phyloP scores from a whole-genome alignment of 768 basidiomycete species.

The Hirschioporus abietinus region DNA sequence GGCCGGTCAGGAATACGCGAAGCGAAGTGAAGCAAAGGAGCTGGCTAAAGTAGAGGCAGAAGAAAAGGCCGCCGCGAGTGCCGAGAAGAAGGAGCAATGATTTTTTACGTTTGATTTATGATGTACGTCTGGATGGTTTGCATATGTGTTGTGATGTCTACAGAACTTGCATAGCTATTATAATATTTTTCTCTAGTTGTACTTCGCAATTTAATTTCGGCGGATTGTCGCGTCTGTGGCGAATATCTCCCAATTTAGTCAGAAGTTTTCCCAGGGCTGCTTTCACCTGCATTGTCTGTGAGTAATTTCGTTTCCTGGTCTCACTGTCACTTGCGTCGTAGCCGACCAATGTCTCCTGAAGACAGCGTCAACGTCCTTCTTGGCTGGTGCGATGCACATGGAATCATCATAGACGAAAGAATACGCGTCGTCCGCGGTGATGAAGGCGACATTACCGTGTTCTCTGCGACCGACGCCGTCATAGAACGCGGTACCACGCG shows the following conservation, averaged over 20 bases:
- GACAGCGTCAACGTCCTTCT: slow-evolving; percentile 5
- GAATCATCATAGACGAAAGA: slow-evolving; percentile 3
- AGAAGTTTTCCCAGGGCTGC: slow-evolving; percentile 1
- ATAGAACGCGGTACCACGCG: slow-evolving; percentile 3
- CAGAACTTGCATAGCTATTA: slow-evolving; percentile 16
- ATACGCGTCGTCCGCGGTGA: slow-evolving; percentile 5
- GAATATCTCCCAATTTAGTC: slow-evolving; percentile 1
- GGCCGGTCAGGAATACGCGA: slow-evolving; percentile 84
- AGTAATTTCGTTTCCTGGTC: background rate
- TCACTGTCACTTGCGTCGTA: slow-evolving; percentile 4
- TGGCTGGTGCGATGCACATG: slow-evolving; percentile 3
- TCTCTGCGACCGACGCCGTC: background rate
- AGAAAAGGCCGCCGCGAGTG: slow-evolving; percentile 11
- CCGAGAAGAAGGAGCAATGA: slow-evolving; percentile 13
- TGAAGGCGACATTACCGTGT: slow-evolving; percentile 2
- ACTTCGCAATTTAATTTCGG: slow-evolving; percentile 3
- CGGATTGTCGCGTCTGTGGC: slow-evolving; percentile 7
- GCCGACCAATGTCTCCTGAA: slow-evolving; percentile 2
- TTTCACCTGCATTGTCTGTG: background rate
- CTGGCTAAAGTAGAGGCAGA: slow-evolving; percentile 24
- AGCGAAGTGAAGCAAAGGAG: slow-evolving; percentile 48
- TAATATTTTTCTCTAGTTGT: slow-evolving; percentile 14
- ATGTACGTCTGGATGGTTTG: slow-evolving; percentile 8
- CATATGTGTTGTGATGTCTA: slow-evolving; percentile 17
- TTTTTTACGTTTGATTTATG: slow-evolving; percentile 1